phyloP scores from a whole-genome alignment of 2,329 filamentous ascomycete genomes.

The Stemphylium vesicarium region DNA sequence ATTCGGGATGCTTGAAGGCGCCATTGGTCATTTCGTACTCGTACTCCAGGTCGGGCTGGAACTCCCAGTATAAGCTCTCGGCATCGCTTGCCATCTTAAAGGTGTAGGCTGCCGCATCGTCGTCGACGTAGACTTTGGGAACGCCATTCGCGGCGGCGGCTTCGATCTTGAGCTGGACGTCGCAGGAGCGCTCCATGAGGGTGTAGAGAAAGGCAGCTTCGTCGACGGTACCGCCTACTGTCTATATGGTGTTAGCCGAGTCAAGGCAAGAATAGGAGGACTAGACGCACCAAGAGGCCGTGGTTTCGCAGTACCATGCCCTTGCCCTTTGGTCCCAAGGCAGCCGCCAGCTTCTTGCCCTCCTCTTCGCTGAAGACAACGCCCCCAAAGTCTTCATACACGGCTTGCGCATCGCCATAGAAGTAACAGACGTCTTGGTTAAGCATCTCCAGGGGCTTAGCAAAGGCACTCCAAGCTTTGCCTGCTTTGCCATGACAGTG shows the following conservation, averaged over 20 bases:
- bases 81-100: constrained; percentile 57
- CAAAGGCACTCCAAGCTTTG: constrained; percentile 72
- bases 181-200: constrained; percentile 71
- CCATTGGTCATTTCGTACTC: constrained; percentile 45
- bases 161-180: constrained; percentile 71
- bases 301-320: constrained; percentile 74
- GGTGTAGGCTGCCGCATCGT: constrained; percentile 62
- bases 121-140: constrained; percentile 61
- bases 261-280: neutral
- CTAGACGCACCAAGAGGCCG: constrained; percentile 61
- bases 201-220: constrained; percentile 75
- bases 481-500: constrained; percentile 72
- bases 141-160: constrained; percentile 65
- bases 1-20: constrained; percentile 25
- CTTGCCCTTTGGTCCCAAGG: constrained; percentile 67
- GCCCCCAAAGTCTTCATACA: constrained; percentile 70
- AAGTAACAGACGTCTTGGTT: constrained; percentile 72
- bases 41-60: constrained; percentile 59
- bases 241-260: constrained; percentile 43
- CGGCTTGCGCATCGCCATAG: constrained; percentile 66
- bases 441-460: constrained; percentile 70
- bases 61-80: constrained; percentile 59
- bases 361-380: constrained; percentile 69
- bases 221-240: constrained; percentile 74
- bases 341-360: constrained; percentile 66